phyloP scores from a whole-genome alignment of 2,329 filamentous ascomycete genomes.

The Penicillium sp. region DNA sequence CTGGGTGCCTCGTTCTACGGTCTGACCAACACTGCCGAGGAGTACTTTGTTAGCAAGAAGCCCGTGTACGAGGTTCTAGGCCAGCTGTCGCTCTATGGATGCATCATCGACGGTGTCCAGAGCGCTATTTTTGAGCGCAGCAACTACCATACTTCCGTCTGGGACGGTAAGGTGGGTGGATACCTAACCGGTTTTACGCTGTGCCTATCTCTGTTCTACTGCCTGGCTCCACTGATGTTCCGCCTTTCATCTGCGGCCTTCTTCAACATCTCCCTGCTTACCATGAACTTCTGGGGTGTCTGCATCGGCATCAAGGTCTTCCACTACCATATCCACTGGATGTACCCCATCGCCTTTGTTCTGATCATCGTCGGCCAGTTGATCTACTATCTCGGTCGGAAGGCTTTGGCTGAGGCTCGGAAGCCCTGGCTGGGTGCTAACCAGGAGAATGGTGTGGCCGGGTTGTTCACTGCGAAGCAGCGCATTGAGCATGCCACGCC shows the following conservation, averaged over 20 bases:
- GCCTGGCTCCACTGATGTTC: constrained; percentile 81
- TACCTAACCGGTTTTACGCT: constrained; percentile 92
- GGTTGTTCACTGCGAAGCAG: constrained; percentile 82
- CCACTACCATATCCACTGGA: constrained; percentile 75
- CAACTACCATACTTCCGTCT: constrained; percentile 67
- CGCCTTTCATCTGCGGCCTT: constrained; percentile 90
- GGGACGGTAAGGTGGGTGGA: constrained; percentile 71
- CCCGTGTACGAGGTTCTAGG: constrained; percentile 93
- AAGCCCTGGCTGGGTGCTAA: constrained; percentile 94
- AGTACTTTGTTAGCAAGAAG: constrained; percentile 85
- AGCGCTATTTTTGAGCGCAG: constrained; percentile 87
- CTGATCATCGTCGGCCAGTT: constrained; percentile 84
- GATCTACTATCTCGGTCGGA: constrained; percentile 84
- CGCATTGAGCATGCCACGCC: constrained; percentile 56
- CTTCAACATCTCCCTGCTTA: constrained; percentile 93
- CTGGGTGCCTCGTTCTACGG: constrained; percentile 91
- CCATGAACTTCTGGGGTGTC: constrained; percentile 95
- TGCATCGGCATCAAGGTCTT: constrained; percentile 91
- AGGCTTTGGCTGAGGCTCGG: constrained; percentile 79
- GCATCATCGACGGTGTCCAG: constrained; percentile 88
- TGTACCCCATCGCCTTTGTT: constrained; percentile 96
- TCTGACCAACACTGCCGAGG: constrained; percentile 86
- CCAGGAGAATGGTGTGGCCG: constrained; percentile 79
- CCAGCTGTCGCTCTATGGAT: constrained; percentile 84
- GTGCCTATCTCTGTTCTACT: constrained; percentile 82